phyloP scores from a whole-genome alignment of 768 basidiomycete species.

The Lepiota venenata region DNA sequence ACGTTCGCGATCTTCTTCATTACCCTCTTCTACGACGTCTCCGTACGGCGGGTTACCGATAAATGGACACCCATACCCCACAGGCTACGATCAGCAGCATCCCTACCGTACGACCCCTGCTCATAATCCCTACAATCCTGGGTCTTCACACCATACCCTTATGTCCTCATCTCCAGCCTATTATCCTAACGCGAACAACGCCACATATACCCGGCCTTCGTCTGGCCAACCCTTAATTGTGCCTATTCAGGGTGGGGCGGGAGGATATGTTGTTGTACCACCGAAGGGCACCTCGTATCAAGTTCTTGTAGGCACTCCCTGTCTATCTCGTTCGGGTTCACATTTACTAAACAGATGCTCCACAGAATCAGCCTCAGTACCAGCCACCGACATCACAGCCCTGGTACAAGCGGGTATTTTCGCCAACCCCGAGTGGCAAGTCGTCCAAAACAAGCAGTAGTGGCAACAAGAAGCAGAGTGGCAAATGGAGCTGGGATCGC shows the following conservation, averaged over 20 bases:
- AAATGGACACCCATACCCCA: not conserved
- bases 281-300: slow-evolving; percentile 4
- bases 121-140: not conserved
- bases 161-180: not conserved
- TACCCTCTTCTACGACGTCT: not conserved
- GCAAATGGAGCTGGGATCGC: not conserved
- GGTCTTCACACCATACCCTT: not conserved
- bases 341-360: not conserved
- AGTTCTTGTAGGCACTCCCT: not conserved
- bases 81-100: not conserved
- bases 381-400: not conserved
- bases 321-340: not conserved
- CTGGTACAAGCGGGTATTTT: slow-evolving; percentile 11
- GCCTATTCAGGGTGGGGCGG: not conserved
- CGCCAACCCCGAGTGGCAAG: not conserved
- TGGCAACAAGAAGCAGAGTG: not conserved
- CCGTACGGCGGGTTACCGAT: not conserved
- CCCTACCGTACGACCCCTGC: not conserved
- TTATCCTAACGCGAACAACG: not conserved
- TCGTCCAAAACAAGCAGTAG: not conserved
- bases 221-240: not conserved
- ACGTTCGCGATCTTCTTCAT: slow-evolving; percentile 1
- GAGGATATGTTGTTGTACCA: not conserved
- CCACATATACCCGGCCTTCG: not conserved
- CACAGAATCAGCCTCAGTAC: not conserved